A percentile compares a stretch with the other conserved stretches of the same genome.
Conservation (phyloP, 768 basidiomycete species). For the Amanita thiersii region DNA sequence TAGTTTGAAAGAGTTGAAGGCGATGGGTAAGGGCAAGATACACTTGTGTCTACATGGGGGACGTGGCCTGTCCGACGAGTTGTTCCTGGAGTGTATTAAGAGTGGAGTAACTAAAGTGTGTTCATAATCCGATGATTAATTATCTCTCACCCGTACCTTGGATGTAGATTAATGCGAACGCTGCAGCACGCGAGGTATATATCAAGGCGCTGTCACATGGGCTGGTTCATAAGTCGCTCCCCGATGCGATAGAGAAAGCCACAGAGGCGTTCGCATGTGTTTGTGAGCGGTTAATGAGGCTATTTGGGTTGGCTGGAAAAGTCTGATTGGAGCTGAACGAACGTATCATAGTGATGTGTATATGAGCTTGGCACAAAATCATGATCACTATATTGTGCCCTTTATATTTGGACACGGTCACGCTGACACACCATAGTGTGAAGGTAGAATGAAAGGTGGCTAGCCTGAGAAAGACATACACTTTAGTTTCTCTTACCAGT, state of each 20-base stretch:
- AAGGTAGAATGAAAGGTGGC: too few species aligned
- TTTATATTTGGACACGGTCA: too few species aligned
- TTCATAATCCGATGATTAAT: background rate
- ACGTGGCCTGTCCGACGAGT: slow-evolving; percentile 32
- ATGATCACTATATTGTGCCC: too few species aligned
- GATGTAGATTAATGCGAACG: slow-evolving; percentile 37
- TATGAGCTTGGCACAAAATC: too few species aligned
- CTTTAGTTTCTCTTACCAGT: too few species aligned
- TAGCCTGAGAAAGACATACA: too few species aligned
- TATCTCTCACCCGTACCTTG: too few species aligned
- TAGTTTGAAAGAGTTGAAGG: slow-evolving; percentile 26
- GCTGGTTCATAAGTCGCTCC: slow-evolving; percentile 29
- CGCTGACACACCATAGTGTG: too few species aligned
- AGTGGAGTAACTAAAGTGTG: slow-evolving; percentile 37
- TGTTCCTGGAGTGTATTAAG: slow-evolving; percentile 36
- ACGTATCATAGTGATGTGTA: too few species aligned
- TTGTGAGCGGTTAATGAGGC: slow-evolving; percentile 30
- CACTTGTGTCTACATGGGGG: slow-evolving; percentile 39
- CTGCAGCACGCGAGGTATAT: slow-evolving; percentile 38
- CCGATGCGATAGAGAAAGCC: slow-evolving; percentile 36
- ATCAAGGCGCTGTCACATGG: slow-evolving; percentile 23
- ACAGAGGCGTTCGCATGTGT: slow-evolving; percentile 31
- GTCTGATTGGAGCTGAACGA: too few species aligned
- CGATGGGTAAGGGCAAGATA: slow-evolving; percentile 24
- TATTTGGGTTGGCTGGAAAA: slow-evolving; percentile 35